Evolutionary conservation across 2,329 filamentous ascomycete genomes (phyloP).

Genomic region (Colletotrichum sp.): DNA sequence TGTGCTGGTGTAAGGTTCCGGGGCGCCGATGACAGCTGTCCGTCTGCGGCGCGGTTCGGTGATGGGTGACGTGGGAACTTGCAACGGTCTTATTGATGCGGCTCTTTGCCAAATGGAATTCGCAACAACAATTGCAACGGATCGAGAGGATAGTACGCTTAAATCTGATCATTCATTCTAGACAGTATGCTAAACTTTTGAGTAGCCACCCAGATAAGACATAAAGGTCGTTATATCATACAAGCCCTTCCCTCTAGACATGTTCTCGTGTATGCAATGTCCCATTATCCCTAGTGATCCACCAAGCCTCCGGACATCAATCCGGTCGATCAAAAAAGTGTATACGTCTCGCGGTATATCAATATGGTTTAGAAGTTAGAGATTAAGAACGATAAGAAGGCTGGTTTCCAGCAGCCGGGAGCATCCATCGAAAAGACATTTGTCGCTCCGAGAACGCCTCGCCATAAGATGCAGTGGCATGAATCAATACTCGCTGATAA

Average conservation of each 20-base stretch:
- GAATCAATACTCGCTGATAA: not conserved
- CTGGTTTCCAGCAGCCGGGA: slow-evolving; percentile 7
- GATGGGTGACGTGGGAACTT: not conserved
- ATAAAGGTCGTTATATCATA: not conserved
- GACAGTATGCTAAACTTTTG: not conserved
- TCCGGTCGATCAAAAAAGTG: not conserved
- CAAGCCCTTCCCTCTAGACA: not conserved
- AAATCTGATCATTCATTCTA: not conserved
- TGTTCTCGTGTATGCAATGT: not conserved
- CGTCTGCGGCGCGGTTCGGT: not conserved
- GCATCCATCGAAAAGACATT: not conserved
- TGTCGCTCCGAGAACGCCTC: slow-evolving; percentile 7
- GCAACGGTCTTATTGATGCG: not conserved
- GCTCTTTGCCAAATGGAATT: not conserved
- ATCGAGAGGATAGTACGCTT: not conserved
- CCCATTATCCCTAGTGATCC: not conserved
- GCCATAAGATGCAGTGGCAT: not conserved
- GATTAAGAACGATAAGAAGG: not conserved
- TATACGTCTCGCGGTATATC: not conserved
- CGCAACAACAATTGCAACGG: not conserved
- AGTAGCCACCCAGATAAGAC: not conserved
- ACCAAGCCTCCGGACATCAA: not conserved
- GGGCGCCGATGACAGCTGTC: not conserved
- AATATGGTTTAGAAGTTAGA: not conserved
- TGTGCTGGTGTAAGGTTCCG: not conserved